Evolutionary conservation across 192 early-diverging fungal genomes (phyloP).

Genomic region (Rhizophagus sp.): DNA sequence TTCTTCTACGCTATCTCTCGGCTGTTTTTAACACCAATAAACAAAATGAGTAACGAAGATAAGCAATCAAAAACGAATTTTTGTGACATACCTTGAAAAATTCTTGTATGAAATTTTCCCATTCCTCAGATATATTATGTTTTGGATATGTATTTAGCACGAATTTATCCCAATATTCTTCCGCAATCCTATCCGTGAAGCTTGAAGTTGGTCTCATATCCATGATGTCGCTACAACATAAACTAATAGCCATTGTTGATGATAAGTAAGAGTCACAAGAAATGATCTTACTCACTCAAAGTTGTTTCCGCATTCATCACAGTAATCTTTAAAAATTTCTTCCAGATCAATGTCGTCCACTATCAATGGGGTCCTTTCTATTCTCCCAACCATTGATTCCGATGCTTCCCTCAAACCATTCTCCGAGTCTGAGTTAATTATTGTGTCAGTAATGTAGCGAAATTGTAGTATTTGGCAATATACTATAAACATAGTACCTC

Average conservation of each 20-base stretch:
- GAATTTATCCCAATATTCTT: constrained; percentile 25
- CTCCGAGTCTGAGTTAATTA: constrained; percentile 7
- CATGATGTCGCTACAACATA: constrained; percentile 21
- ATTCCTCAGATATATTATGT: constrained; percentile 25
- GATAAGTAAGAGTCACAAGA: not conserved
- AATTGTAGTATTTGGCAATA: too few species aligned
- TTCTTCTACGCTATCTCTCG: too few species aligned
- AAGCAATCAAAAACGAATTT: not conserved
- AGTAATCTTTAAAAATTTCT: constrained; percentile 19
- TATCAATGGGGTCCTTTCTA: constrained; percentile 12
- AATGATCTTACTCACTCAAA: constrained; percentile 24
- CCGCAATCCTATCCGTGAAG: constrained; percentile 17
- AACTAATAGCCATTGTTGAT: too few species aligned
- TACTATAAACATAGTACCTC: too few species aligned
- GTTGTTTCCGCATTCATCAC: constrained; percentile 20
- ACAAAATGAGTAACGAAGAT: too few species aligned
- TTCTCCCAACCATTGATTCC: constrained; percentile 16
- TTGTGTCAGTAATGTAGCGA: too few species aligned
- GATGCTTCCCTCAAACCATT: constrained; percentile 25
- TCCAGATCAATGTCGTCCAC: not conserved
- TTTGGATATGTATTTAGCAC: constrained; percentile 23
- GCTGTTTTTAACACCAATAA: too few species aligned
- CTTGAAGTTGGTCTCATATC: constrained; percentile 22
- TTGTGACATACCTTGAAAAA: constrained; percentile 20
- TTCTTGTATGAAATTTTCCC: constrained; percentile 25